Percentiles rank a stretch among this genome's conserved stretches.
Evolutionary conservation across 2,329 filamentous ascomycete genomes (phyloP).

Genomic region (Ceratocystis colombiana): DNA sequence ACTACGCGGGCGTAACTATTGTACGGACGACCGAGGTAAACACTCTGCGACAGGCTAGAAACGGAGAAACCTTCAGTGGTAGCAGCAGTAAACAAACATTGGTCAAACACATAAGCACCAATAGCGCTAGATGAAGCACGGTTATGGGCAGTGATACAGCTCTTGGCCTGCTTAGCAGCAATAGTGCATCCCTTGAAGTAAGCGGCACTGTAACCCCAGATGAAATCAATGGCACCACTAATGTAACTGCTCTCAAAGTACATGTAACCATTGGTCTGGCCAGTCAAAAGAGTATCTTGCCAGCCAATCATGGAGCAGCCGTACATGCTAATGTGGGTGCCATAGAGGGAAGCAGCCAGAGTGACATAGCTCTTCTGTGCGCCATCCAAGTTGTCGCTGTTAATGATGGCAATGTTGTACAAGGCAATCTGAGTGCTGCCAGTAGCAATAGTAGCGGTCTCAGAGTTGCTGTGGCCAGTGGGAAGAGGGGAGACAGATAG

Average conservation of each 20-base stretch:
- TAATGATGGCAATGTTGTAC: slow-evolving; percentile 51
- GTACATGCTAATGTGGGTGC: slow-evolving; percentile 30
- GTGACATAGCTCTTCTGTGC: slow-evolving; percentile 41
- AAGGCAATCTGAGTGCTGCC: slow-evolving; percentile 44
- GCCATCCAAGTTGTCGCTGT: slow-evolving; percentile 38
- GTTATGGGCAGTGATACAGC: slow-evolving; percentile 34
- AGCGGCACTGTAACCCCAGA: slow-evolving; percentile 30
- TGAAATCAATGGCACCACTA: slow-evolving; percentile 40
- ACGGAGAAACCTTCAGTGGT: slow-evolving; percentile 19
- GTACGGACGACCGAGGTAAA: slow-evolving; percentile 43
- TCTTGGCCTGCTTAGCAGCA: slow-evolving; percentile 30
- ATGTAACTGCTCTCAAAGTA: slow-evolving; percentile 39
- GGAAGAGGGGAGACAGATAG: slow-evolving; percentile 32
- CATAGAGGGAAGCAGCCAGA: slow-evolving; percentile 29
- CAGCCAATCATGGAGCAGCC: slow-evolving; percentile 39
- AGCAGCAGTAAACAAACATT: slow-evolving; percentile 31
- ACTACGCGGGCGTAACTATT: slow-evolving; percentile 39
- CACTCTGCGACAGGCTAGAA: slow-evolving; percentile 6
- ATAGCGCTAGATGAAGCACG: slow-evolving; percentile 33
- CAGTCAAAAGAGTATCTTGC: slow-evolving; percentile 42
- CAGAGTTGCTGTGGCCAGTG: slow-evolving; percentile 40
- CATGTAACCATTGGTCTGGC: slow-evolving; percentile 36
- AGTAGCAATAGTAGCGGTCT: slow-evolving; percentile 39
- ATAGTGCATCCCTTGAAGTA: slow-evolving; percentile 36
- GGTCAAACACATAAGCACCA: slow-evolving; percentile 33